Evolutionary conservation across 805 yeast species (phyloP), one percentile per base, ranked within the genome.

Genomic region (Kazachstania psychrophila): DNA sequence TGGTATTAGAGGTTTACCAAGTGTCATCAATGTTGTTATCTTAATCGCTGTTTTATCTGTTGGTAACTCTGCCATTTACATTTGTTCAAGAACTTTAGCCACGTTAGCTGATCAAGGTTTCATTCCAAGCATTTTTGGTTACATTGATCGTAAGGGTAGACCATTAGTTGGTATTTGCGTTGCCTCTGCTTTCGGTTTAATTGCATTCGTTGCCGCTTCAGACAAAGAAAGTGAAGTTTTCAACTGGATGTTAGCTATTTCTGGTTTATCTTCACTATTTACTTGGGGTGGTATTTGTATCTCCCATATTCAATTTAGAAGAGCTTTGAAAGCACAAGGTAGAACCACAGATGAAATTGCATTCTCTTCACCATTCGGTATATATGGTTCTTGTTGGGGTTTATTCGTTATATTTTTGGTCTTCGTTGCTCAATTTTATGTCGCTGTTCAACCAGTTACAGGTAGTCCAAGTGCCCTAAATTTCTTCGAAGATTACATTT

Each of bases 361-460:
- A 0, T 85, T 73, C 61, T 67, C 65, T 31, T 70, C 94, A 4
- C 79, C 76, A 40, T 65, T 71, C 27, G 95, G 95, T 47, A 59
- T 77, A 22, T 62, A 55, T 47, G 94, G 94, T 33, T 78, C 94
- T 1, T 56, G 54, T 42, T 72, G 71, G 54, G 94, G 92, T 37
- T 51, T 73, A 13, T 40, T 60, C 18, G 60, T 86, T 52, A 77
- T 77, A 55, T 26, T 70, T 23, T 56, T 79, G 38, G 77, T 84
- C 43, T 65, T 86, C 41, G 63, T 73, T 39, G 84, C 87, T 22
- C 88, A 82, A 62, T 82, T 85, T 67, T 85, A 89, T 85, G 69
- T 79, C 40, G 88, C 92, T 6, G 62, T 81, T 28, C 83, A 68
- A 69, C 94, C 94, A 37, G 52, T 75, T 31, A 75, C 75, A 11